Conservation (phyloP, 1,284 basidiomycete species). For the Pseudozyma hubeiensis region DNA sequence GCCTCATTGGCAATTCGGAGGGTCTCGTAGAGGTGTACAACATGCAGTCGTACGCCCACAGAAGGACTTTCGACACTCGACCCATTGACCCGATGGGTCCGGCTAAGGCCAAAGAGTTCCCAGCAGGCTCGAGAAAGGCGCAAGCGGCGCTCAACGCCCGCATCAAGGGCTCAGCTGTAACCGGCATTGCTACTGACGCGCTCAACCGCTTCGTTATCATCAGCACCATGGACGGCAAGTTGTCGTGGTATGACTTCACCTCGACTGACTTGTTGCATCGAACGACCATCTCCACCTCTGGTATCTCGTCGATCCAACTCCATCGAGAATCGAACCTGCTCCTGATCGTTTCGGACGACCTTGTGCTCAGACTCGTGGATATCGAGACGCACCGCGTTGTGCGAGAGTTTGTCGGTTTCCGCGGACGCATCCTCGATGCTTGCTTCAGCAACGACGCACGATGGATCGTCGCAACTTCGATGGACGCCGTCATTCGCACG, state of each 20-base stretch:
- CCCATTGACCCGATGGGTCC: conserved; percentile 38
- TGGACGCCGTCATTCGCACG: conserved; percentile 92
- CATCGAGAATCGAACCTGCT: conserved; percentile 89
- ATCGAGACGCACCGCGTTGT: conserved; percentile 89
- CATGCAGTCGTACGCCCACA: conserved; percentile 84
- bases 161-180: conserved; percentile 66
- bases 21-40: conserved; percentile 66
- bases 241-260: conserved; percentile 95
- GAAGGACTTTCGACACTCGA: conserved; percentile 72
- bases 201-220: conserved; percentile 85
- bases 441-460: conserved; percentile 89
- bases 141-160: conserved; percentile 29
- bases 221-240: conserved; percentile 86
- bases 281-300: conserved; percentile 77
- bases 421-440: conserved; percentile 60
- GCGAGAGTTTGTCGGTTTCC: conserved; percentile 76
- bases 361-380: conserved; percentile 85
- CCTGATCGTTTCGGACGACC: conserved; percentile 85
- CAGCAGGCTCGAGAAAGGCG: conserved; percentile 34
- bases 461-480: conserved; percentile 88
- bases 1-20: conserved; percentile 73
- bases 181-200: conserved; percentile 86
- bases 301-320: conserved; percentile 79
- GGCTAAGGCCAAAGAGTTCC: conserved; percentile 35
- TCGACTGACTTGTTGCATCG: conserved; percentile 77